Conservation (phyloP, 306 rosid species). For the Pterocarpus macrocarpus region DNA sequence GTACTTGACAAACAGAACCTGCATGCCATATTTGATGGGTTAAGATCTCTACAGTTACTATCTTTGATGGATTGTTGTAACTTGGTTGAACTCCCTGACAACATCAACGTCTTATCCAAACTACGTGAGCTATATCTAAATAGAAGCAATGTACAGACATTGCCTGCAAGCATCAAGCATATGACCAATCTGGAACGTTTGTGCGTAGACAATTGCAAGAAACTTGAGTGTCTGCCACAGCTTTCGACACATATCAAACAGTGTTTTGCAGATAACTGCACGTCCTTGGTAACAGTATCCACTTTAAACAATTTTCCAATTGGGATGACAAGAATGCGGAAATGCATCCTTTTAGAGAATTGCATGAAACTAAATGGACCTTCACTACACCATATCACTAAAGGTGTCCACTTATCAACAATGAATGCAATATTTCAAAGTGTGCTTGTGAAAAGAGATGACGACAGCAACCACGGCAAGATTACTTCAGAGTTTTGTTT, state of each 20-base stretch:
- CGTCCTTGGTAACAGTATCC: neutral
- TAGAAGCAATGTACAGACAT: neutral
- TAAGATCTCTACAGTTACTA: neutral
- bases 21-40: neutral
- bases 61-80: neutral
- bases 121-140: neutral
- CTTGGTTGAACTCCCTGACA: slow-evolving; percentile 15
- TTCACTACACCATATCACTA: neutral
- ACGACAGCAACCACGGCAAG: neutral
- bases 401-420: neutral
- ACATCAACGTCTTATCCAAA: neutral
- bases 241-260: neutral
- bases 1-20: neutral
- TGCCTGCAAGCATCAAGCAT: slow-evolving; percentile 21
- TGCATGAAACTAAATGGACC: neutral
- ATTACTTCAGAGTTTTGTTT: neutral
- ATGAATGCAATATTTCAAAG: neutral
- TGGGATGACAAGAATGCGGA: too few relatives aligned
- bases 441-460: neutral
- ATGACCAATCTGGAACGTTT: neutral
- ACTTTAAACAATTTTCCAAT: neutral
- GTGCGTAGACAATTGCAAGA: fast-evolving
- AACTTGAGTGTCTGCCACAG: slow-evolving; percentile 40
- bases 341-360: neutral
- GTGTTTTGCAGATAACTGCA: slow-evolving; percentile 21